Percentiles rank a stretch among this genome's conserved stretches.
phyloP scores from a whole-genome alignment of 768 basidiomycete species.

The Termitomyces sp. region DNA sequence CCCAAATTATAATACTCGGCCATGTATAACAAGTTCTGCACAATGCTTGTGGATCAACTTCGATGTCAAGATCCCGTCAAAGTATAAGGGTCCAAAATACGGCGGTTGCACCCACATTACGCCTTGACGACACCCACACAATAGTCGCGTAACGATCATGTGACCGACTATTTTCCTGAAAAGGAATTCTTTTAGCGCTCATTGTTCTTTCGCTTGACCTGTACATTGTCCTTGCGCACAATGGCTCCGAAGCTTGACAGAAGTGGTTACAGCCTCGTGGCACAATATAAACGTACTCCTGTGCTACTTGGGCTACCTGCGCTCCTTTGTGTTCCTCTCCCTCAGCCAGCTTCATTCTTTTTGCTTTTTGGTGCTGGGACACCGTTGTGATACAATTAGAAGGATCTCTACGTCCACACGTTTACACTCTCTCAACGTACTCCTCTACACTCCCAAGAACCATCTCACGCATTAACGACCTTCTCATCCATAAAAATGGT shows the following conservation, averaged over 20 bases:
- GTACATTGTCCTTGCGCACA: constrained; percentile 11
- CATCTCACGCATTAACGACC: background rate
- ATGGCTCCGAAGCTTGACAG: constrained; percentile 2
- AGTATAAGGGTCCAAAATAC: background rate
- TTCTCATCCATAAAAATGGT: constrained; percentile 18
- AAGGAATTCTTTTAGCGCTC: constrained; percentile 5
- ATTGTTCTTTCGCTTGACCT: constrained; percentile 15
- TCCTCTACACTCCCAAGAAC: constrained; percentile 3
- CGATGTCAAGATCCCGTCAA: background rate
- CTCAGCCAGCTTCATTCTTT: constrained; percentile 5
- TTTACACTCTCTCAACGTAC: constrained; percentile 10
- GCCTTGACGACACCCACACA: constrained; percentile 1
- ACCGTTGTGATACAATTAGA: constrained; percentile 14
- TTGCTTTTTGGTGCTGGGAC: constrained; percentile 27
- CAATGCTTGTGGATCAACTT: background rate
- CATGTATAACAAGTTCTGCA: background rate
- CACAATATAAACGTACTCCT: constrained; percentile 9
- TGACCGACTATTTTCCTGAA: constrained; percentile 1
- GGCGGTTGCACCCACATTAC: constrained; percentile 1
- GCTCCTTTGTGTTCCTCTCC: background rate
- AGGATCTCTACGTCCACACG: background rate
- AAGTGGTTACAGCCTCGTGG: constrained; percentile 1
- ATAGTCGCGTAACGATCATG: constrained; percentile 10
- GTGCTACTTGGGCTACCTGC: background rate
- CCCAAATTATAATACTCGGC: constrained; percentile 3